Conservation (phyloP, 306 rosid genomes). For the Fragaria nilgerrensis region DNA sequence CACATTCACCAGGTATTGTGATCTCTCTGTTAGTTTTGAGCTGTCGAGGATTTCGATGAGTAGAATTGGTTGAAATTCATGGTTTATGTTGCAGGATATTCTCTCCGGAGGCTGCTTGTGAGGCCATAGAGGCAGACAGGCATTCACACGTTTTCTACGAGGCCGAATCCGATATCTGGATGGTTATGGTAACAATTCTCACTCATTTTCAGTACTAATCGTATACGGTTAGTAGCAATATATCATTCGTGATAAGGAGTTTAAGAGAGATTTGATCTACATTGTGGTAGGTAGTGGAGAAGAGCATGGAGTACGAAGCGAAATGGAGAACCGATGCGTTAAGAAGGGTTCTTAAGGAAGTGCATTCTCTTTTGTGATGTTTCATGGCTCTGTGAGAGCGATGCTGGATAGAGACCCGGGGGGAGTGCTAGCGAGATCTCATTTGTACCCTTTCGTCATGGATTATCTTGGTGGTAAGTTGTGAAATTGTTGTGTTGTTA, state of each 20-base stretch:
- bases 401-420: slow-evolving; percentile 84
- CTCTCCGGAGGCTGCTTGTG: slow-evolving; percentile 90
- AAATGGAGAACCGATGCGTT: slow-evolving; percentile 79
- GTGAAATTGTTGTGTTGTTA: slow-evolving; percentile 22
- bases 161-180: slow-evolving; percentile 95
- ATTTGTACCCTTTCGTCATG: slow-evolving; percentile 80
- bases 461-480: slow-evolving; percentile 90
- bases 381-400: slow-evolving; percentile 80
- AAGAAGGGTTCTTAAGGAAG: slow-evolving; percentile 78
- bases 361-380: slow-evolving; percentile 81
- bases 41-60: not conserved
- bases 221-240: not conserved
- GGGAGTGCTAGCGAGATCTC: slow-evolving; percentile 68
- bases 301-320: slow-evolving; percentile 74
- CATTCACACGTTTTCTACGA: slow-evolving; percentile 80
- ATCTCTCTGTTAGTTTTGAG: not conserved
- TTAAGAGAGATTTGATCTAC: not conserved
- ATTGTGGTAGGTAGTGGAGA: slow-evolving; percentile 76
- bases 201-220: not conserved
- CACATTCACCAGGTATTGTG: slow-evolving; percentile 77
- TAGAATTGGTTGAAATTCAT: not conserved
- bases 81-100: slow-evolving; percentile 56
- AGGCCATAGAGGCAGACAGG: slow-evolving; percentile 79
- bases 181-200: slow-evolving; percentile 59
- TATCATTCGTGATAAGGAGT: too few relatives aligned